phyloP scores from a whole-genome alignment of 768 basidiomycete genomes.

The Imleria badia region DNA sequence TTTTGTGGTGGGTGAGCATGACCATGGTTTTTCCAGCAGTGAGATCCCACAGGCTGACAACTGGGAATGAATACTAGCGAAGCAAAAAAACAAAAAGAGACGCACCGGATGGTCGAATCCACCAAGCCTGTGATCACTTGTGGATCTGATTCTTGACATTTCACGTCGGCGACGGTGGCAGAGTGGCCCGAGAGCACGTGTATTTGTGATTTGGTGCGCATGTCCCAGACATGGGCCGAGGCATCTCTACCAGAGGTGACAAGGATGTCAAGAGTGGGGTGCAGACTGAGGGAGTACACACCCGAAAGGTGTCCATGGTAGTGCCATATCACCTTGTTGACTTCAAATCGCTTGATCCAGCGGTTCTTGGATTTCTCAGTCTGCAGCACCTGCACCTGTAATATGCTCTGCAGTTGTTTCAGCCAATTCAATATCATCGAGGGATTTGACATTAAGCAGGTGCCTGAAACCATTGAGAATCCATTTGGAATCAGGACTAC shows the following conservation, averaged over 20 bases:
- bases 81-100: background rate
- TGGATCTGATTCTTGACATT: slow-evolving; percentile 96
- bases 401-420: slow-evolving; percentile 59
- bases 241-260: slow-evolving; percentile 97
- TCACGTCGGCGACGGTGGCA: slow-evolving; percentile 91
- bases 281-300: slow-evolving; percentile 90
- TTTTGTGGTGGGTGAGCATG: slow-evolving; percentile 99
- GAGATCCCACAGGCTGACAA: slow-evolving; percentile 85
- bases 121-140: slow-evolving; percentile 98
- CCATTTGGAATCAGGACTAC: slow-evolving; percentile 80
- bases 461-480: slow-evolving; percentile 78
- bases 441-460: slow-evolving; percentile 59
- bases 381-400: slow-evolving; percentile 75
- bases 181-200: slow-evolving; percentile 94
- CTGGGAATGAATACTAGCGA: too few relatives aligned
- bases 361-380: slow-evolving; percentile 42
- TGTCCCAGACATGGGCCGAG: slow-evolving; percentile 98
- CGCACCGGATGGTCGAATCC: slow-evolving; percentile 92
- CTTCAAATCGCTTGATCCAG: slow-evolving; percentile 82
- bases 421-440: slow-evolving; percentile 57
- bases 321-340: slow-evolving; percentile 98
- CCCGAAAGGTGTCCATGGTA: slow-evolving; percentile 99
- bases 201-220: slow-evolving; percentile 96
- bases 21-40: slow-evolving; percentile 97
- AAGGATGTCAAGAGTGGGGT: slow-evolving; percentile 93